Conservation (phyloP, 495 filamentous ascomycete genomes). For the Xylaria palmicola region DNA sequence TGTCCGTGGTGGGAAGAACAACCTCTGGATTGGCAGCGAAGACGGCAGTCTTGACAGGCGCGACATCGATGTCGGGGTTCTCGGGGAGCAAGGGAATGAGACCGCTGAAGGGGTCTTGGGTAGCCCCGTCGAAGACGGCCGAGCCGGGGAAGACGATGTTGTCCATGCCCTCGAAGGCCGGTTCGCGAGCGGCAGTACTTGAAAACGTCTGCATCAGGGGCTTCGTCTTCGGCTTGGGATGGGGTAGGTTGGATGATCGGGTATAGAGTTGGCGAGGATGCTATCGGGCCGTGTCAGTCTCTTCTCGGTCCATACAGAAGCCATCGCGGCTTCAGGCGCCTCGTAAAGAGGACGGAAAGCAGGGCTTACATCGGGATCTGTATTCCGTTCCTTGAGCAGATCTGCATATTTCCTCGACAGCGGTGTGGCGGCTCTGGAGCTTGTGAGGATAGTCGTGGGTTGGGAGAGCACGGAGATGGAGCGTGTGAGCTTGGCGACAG, state of each 20-base stretch:
- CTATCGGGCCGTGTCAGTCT: slow-evolving; percentile 20
- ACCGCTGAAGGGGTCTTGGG: slow-evolving; percentile 35
- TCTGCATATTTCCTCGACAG: slow-evolving; percentile 36
- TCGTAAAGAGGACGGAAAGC: not conserved
- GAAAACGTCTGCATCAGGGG: slow-evolving; percentile 54
- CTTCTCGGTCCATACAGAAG: not conserved
- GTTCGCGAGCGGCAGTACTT: slow-evolving; percentile 29
- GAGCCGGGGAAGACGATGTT: slow-evolving; percentile 39
- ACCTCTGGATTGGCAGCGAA: slow-evolving; percentile 45
- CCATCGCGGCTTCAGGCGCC: not conserved
- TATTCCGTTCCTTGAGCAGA: slow-evolving; percentile 33
- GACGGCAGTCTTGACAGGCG: slow-evolving; percentile 37
- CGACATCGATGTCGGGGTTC: slow-evolving; percentile 38
- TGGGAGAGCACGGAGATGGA: slow-evolving; percentile 44
- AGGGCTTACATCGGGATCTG: slow-evolving; percentile 33
- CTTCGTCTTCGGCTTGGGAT: slow-evolving; percentile 34
- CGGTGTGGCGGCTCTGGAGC: slow-evolving; percentile 31
- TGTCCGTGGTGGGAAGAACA: slow-evolving; percentile 41
- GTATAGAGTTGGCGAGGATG: slow-evolving; percentile 33
- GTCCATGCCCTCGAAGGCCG: slow-evolving; percentile 36
- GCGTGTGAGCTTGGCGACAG: slow-evolving; percentile 45
- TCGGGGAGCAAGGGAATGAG: slow-evolving; percentile 49
- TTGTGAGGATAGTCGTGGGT: slow-evolving; percentile 34
- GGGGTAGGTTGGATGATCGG: slow-evolving; percentile 30
- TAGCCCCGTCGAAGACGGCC: slow-evolving; percentile 15